Evolutionary conservation across 23 red algal species (phyloP), one percentile per base, ranked within the genome.

Genomic region (Gracilaria caudata): DNA sequence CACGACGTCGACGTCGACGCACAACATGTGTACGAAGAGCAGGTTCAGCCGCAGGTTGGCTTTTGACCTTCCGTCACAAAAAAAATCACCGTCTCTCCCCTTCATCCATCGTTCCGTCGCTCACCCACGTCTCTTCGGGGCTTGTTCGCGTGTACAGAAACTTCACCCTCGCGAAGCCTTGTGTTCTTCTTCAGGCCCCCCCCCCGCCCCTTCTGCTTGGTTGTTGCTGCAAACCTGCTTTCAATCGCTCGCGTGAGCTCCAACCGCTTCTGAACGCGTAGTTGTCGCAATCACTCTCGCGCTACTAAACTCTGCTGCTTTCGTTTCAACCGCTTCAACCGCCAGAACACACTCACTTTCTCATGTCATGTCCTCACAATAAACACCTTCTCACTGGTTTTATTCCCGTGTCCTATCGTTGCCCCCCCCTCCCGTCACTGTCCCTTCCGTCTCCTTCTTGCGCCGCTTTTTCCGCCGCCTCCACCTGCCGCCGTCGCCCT

Each of bases 11-110:
- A 40, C 65, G 65, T 26, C 13, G 68, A 40, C 68, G 68, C 34
- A 17, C 35, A 73, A 23, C 70, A 47, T 36, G 70, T 21, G 39
- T 75, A 49, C 70, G 70, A 75, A 32, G 70, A 75, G 8, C 7
- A 46, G 24, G n/a, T n/a, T 0, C 70, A 43, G 3, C 21, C 70
- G 9, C 70, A 75, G 6, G 70, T 75, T 7, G 70, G 70, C 37
- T 75, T 75, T 19, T 75, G 70, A 75, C 8, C 25, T 5, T 24
- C 3, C 24, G 7, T 4, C 54, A 3, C 54, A 12, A 21, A 12
- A 20, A n/a, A n/a, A n/a, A n/a, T n/a, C n/a, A n/a, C n/a, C n/a
- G n/a, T n/a, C n/a, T 13, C 13, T 49, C 45, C 45, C 13, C 13
- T 13, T 49, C 45, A 49, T 49, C 7, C 13, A 7, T 7, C 46